Base-by-base conservation (phyloP, 2,329 filamentous ascomycete species). In the Aspergillus sp. region DNA sequence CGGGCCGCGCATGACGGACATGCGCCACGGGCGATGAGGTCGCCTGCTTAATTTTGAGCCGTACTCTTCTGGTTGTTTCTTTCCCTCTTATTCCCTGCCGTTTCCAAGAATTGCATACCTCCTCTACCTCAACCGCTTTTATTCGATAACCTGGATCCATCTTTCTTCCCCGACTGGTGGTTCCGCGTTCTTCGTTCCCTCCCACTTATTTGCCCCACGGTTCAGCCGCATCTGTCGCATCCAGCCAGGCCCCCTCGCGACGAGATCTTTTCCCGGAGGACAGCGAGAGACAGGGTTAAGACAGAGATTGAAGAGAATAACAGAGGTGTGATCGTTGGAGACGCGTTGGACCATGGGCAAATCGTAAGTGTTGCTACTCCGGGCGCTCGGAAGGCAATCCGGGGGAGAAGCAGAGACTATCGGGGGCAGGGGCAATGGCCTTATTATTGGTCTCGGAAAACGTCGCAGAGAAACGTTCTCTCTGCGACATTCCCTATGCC, bases 341-440 rank as follows among this genome's bases (percentile, higher is more conserved):
- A 48, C 48, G 50, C 50, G 42, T 48, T 57, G 53, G 48, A 64
- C 44, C 35, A 66, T 66, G 63, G 63, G 63, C 42, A 66, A 66
- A 55, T 66, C 63, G 63, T 66, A 59, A 64, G 63, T 64, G 36
- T 30, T 42, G 35, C 36, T 42, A 40, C 30, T 45, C 41, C 42
- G 29, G 42, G 48, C 46, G 44, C 36, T 44, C 52, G 43, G 45
- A 50, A 35, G 27, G 36, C 9, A 19, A 28, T 41, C 39, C 28
- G 10, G 39, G 39, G 36, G 40, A 8, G 27, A 32, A 30, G 8
- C 3, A 42, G n/a, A 29, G 29, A 42, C 27, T 26, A 19, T 6
- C 27, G 12, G 2, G 29, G 10, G 9, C 26, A 41, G 28, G 28
- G 40, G 39, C 39, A 41, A 7, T 28, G 10, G 26, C n/a, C 7